A percentile compares a stretch with the other conserved stretches of the same genome.
These are phyloP conservation scores for Mucor plumbeus DNA, from an alignment of 371 early-diverging fungal species.

Conservation along the genomic window DNA sequence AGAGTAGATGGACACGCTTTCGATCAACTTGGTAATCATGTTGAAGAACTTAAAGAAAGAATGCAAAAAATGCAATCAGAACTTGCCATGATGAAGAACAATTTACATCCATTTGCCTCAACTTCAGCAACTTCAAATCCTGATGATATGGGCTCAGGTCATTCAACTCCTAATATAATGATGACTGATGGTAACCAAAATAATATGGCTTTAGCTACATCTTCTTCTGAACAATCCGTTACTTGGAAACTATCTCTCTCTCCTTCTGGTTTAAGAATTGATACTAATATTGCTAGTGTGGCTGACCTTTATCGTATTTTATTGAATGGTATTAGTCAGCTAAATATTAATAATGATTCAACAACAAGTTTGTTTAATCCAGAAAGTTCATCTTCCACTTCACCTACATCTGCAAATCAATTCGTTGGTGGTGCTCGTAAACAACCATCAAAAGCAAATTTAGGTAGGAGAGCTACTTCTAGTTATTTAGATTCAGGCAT, in stretches of 20 bases:
- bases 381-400: conserved; percentile 23
- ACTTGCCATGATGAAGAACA: conserved; percentile 55
- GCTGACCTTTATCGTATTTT: conserved; percentile 55
- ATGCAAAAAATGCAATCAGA: conserved; percentile 55
- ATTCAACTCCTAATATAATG: conserved; percentile 12
- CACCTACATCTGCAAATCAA: neutral
- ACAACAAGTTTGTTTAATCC: conserved; percentile 45
- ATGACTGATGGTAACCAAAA: neutral
- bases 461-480: neutral
- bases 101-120: conserved; percentile 22
- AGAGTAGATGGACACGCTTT: conserved; percentile 65
- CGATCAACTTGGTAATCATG: conserved; percentile 57
- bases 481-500: conserved; percentile 14
- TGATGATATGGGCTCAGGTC: conserved; percentile 14
- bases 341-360: conserved; percentile 52
- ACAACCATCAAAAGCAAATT: neutral
- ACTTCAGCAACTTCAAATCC: conserved; percentile 47
- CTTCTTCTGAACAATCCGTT: conserved; percentile 33
- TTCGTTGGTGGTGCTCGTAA: conserved; percentile 12
- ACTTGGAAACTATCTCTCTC: conserved; percentile 57
- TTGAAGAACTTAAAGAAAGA: conserved; percentile 55
- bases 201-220: conserved; percentile 17
- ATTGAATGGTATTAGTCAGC: conserved; percentile 51
- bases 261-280: conserved; percentile 53
- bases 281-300: conserved; percentile 57